Evolutionary conservation across 2,329 filamentous ascomycete species (phyloP).

Genomic region (Penicillium crustosum): DNA sequence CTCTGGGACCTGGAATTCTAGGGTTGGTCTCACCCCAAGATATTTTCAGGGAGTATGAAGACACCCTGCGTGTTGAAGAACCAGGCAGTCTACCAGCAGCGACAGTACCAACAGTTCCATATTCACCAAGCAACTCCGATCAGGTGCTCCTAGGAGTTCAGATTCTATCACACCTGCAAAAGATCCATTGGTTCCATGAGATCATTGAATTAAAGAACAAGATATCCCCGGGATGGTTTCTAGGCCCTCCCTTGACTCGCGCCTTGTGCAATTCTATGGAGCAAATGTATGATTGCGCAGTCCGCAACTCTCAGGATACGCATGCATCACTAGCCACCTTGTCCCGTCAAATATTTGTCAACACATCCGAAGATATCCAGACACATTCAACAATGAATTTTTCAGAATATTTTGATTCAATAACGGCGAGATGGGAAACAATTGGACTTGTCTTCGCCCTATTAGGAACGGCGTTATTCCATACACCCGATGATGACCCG

Average conservation of each 20-base stretch:
- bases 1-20: background rate
- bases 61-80: conserved; percentile 2
- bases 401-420: conserved; percentile 15
- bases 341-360: conserved; percentile 1
- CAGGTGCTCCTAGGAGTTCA: conserved; percentile 15
- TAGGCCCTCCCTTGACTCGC: background rate
- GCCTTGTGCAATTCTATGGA: background rate
- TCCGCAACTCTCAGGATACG: background rate
- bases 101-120: background rate
- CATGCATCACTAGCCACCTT: background rate
- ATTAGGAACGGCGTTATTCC: conserved; percentile 15
- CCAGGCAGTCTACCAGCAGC: background rate
- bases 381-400: conserved; percentile 13
- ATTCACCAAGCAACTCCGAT: background rate
- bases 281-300: background rate
- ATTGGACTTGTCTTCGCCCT: conserved; percentile 17
- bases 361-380: conserved; percentile 9
- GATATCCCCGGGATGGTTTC: background rate
- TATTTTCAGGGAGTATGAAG: conserved; percentile 2
- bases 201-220: conserved; percentile 15
- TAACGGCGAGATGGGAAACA: conserved; percentile 20
- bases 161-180: conserved; percentile 13
- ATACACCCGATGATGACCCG: conserved; percentile 13
- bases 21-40: background rate
- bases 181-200: conserved; percentile 11